Evolutionary conservation across 2,329 filamentous ascomycete genomes (phyloP).

Genomic region (Ascochyta viciae-villosae): DNA sequence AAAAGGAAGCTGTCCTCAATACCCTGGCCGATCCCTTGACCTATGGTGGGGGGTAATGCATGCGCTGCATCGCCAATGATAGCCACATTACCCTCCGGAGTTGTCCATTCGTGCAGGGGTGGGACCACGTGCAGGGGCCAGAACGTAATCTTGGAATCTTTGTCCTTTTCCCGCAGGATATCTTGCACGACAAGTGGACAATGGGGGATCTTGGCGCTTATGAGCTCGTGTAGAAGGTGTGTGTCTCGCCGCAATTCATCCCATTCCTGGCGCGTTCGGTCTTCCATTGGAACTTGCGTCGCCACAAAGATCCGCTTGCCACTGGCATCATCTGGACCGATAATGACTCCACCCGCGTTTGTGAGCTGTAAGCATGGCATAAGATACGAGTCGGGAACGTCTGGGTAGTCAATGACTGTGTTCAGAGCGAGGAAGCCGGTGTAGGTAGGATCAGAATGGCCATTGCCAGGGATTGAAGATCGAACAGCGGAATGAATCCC

Average conservation of each 20-base stretch:
- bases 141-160: slow-evolving; percentile 19
- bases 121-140: slow-evolving; percentile 36
- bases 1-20: slow-evolving; percentile 59
- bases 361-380: slow-evolving; percentile 46
- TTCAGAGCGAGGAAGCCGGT: slow-evolving; percentile 34
- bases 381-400: slow-evolving; percentile 15
- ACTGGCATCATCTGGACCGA: slow-evolving; percentile 47
- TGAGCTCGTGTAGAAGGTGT: slow-evolving; percentile 20
- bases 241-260: slow-evolving; percentile 43
- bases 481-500: slow-evolving; percentile 66
- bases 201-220: slow-evolving; percentile 14
- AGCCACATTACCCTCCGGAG: slow-evolving; percentile 52
- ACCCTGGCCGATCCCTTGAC: slow-evolving; percentile 65
- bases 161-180: slow-evolving; percentile 20
- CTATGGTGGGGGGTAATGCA: slow-evolving; percentile 66
- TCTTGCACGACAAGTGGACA: slow-evolving; percentile 25
- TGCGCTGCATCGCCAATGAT: slow-evolving; percentile 70
- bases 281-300: slow-evolving; percentile 43
- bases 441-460: slow-evolving; percentile 55
- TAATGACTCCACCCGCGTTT: slow-evolving; percentile 48
- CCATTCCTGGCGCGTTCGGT: slow-evolving; percentile 45
- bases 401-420: slow-evolving; percentile 5
- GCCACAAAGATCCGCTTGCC: slow-evolving; percentile 48
- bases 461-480: slow-evolving; percentile 57
- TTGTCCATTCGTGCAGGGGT: slow-evolving; percentile 49